Base-by-base conservation (phyloP, 441 rosid genomes). In the Pelargonium citronellum region DNA sequence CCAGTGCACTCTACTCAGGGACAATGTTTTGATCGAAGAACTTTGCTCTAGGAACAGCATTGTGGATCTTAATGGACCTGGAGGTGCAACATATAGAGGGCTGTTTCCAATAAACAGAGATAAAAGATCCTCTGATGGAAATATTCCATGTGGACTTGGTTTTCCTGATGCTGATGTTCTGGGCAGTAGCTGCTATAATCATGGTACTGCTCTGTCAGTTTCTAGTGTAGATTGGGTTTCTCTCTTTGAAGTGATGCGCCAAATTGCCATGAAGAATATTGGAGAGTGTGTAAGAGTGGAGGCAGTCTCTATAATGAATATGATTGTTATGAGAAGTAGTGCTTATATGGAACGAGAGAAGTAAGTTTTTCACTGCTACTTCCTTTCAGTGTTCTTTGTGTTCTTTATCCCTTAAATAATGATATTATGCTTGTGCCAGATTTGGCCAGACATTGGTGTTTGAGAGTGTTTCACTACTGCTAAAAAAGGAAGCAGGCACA, bases 1-100 rank as follows among this genome's bases (percentile, higher is more conserved):
- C 80, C 89, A 87, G 90, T 88, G 91, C 85, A 83, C 89, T 93
- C 88, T 89, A 85, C 87, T 87, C 98, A 92, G 96, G 98, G 80
- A 86, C 80, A 88, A 81, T 85, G 76, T 85, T 74, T 80, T 67
- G 81, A 81, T 80, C 30, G 85, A 89, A 77, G 90, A 83, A 71
- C 77, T 71, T 73, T 66, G 47, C 68, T 77, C 80, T 65, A 71
- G 74, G 67, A 77, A 76, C 73, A 71, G 67, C 44, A 10, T 30
- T 13, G 71, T 78, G 69, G 83, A 68, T 67, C 44, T 57, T 68
- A 63, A 53, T 78, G 84, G 79, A 70, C 68, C 20, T 77, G 69
- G 47, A 22, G 41, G 57, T 71, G 74, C 69, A 44, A 60, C 43
- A 74, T 27, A 27, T 62, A 73, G 75, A 75, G 69, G 65, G 57